Base-by-base conservation (phyloP, 805 yeast genomes). In the Pichia manshurica region DNA sequence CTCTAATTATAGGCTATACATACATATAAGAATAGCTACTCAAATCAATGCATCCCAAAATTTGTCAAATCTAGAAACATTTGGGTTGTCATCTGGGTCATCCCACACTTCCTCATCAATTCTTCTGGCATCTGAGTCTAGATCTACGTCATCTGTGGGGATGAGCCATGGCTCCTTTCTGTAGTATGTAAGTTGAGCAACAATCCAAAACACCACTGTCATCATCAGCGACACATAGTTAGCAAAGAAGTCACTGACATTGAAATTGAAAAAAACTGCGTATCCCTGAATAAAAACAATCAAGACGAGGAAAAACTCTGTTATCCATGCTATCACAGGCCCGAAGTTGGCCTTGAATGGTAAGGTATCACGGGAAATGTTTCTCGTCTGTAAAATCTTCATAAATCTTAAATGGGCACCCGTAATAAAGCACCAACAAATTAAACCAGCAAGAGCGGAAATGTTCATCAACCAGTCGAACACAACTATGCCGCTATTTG, bases 241-340 rank as follows among this genome's bases (percentile, higher is more conserved):
- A 21, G 87, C 78, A 62, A 85, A 78, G 69, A 87, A 87, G 33
- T 68, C 66, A 10, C 77, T 62, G 3, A 77, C 84, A 50, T 68
- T 68, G 58, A 83, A 68, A 12, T 64, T 64, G 47, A 78, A 78
- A 66, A 87, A 87, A 1, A 78, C 77, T 2, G 73, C 64, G 63
- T 75, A 87, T 32, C 95, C 95, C 65, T 87, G 90, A 51, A 87
- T 71, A 51, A 86, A 71, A 23, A 77, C 75, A 60, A 87, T 75
- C 28, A 83, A 53, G 13, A 72, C 62, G 53, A 82, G 71, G 54
- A 77, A 70, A 45, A 72, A 65, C 3, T 78, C 65, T 3, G 88
- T 77, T 56, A 84, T 82, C 65, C 78, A 80, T 2, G 91, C 86
- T 50, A 70, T 65, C 53, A 62, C 75, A 3, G 95, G 93, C 81